Evolutionary conservation across 805 yeast genomes (phyloP).

Genomic region (Starmera caribaea): DNA sequence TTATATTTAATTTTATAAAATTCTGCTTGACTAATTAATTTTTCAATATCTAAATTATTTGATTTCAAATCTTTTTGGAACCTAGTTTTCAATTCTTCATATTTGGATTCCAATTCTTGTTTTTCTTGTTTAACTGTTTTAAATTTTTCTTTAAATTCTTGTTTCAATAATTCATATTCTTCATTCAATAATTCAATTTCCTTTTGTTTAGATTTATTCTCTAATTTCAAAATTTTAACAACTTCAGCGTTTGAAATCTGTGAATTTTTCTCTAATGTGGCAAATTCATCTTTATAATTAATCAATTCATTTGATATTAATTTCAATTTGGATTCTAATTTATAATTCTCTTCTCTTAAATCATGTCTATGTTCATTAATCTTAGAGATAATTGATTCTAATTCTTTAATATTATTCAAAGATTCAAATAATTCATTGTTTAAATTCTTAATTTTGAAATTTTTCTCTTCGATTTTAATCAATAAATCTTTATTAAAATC

Average conservation of each 20-base stretch:
- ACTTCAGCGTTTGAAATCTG: constrained; percentile 2
- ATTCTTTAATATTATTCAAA: constrained; percentile 18
- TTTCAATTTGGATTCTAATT: constrained; percentile 22
- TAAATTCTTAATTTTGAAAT: constrained; percentile 14
- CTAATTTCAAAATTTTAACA: constrained; percentile 3
- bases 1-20: constrained; percentile 38
- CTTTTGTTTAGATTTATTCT: constrained; percentile 9
- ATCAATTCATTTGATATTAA: constrained; percentile 23
- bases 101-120: constrained; percentile 16
- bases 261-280: constrained; percentile 7
- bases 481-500: constrained; percentile 15
- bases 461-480: constrained; percentile 16
- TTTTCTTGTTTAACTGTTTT: constrained; percentile 18
- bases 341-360: constrained; percentile 21
- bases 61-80: constrained; percentile 16
- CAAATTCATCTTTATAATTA: constrained; percentile 15
- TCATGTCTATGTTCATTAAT: constrained; percentile 24
- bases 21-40: constrained; percentile 30
- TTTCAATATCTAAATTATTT: constrained; percentile 6
- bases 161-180: constrained; percentile 24
- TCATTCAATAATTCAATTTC: constrained; percentile 12
- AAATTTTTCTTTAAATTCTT: constrained; percentile 20
- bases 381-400: constrained; percentile 18
- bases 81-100: constrained; percentile 21
- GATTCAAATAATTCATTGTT: constrained; percentile 14